phyloP scores from a whole-genome alignment of 345 rosid species.

The Gossypium raimondii region DNA sequence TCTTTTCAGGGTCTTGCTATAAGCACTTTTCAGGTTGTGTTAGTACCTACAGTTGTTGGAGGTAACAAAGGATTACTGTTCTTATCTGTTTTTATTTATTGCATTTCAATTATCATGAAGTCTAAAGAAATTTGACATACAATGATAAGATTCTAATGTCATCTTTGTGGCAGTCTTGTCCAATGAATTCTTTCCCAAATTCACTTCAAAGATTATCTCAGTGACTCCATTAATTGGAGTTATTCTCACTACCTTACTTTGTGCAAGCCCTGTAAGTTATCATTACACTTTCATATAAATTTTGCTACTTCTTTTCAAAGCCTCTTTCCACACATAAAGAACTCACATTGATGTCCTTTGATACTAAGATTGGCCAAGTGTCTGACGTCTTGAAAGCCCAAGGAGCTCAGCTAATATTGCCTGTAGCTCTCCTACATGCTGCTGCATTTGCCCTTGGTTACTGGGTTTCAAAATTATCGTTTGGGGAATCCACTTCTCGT shows the following conservation, averaged over 20 bases:
- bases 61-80: conserved; percentile 34
- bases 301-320: background rate
- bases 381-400: conserved; percentile 83
- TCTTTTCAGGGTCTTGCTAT: conserved; percentile 75
- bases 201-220: conserved; percentile 71
- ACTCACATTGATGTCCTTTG: conserved; percentile 14
- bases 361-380: conserved; percentile 83
- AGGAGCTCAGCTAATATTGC: conserved; percentile 78
- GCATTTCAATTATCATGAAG: background rate
- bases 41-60: conserved; percentile 82
- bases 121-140: background rate
- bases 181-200: conserved; percentile 88
- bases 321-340: conserved; percentile 8
- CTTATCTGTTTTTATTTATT: background rate
- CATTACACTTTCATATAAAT: background rate
- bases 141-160: conserved; percentile 10
- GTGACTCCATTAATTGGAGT: conserved; percentile 94
- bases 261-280: conserved; percentile 92
- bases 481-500: conserved; percentile 96
- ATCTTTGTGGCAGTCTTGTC: conserved; percentile 57
- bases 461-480: conserved; percentile 70
- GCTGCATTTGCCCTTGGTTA: conserved; percentile 88
- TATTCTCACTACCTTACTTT: conserved; percentile 82
- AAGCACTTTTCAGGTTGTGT: conserved; percentile 96
- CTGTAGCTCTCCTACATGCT: conserved; percentile 77